Conservation (phyloP, 805 yeast species). For the Debaryomyces tyrocola region DNA sequence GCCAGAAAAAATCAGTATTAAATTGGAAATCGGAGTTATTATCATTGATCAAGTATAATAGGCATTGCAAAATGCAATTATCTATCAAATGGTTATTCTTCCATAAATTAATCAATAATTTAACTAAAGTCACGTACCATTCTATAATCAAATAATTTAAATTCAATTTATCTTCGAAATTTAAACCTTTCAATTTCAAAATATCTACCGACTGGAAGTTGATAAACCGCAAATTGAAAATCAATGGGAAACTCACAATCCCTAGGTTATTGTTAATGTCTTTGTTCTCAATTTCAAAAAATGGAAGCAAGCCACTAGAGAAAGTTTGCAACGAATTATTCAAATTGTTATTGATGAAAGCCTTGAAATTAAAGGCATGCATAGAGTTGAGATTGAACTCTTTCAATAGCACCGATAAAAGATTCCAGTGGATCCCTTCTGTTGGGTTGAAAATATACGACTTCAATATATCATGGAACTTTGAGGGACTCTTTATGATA, state of each 20-base stretch:
- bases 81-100: conserved; percentile 9
- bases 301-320: conserved; percentile 15
- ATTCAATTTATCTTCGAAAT: conserved; percentile 22
- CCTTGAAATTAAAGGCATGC: conserved; percentile 12
- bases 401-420: conserved; percentile 45
- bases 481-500: conserved; percentile 50
- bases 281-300: conserved; percentile 9
- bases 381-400: conserved; percentile 35
- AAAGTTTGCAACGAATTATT: conserved; percentile 15
- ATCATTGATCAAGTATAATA: conserved; percentile 18
- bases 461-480: conserved; percentile 49
- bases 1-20: conserved; percentile 27
- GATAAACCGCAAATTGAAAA: conserved; percentile 29
- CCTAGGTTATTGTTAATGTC: conserved; percentile 52
- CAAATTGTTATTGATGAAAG: conserved; percentile 15
- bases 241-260: conserved; percentile 48
- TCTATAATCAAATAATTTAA: conserved; percentile 38
- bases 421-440: conserved; percentile 41
- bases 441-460: conserved; percentile 47
- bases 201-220: background rate
- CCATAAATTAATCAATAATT: conserved; percentile 34
- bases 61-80: conserved; percentile 28
- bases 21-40: conserved; percentile 17
- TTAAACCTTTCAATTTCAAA: background rate
- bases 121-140: conserved; percentile 45